phyloP scores from a whole-genome alignment of 305 asterid genomes.

The Solanum chacoense region DNA sequence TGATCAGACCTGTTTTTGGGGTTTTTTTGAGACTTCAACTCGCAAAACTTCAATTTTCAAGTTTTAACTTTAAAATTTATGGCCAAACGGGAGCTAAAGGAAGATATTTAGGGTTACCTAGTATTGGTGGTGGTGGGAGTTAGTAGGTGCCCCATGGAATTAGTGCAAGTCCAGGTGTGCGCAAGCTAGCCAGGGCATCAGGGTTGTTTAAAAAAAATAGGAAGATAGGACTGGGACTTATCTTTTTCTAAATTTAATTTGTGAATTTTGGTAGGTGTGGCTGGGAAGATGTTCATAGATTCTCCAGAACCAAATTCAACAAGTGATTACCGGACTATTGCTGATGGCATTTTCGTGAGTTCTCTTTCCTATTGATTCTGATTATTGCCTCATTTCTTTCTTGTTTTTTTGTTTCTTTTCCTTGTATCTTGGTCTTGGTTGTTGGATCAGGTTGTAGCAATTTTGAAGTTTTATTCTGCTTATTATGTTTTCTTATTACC shows the following conservation, averaged over 20 bases:
- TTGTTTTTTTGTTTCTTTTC: background rate
- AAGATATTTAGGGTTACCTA: background rate
- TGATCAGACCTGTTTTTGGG: background rate
- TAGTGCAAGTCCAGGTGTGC: background rate
- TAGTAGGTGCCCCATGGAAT: background rate
- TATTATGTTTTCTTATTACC: background rate
- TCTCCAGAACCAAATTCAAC: constrained; percentile 3
- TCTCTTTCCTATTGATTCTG: background rate
- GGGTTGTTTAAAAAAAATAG: background rate
- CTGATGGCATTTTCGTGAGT: constrained; percentile 19
- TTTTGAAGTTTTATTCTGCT: background rate
- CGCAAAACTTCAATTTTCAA: background rate
- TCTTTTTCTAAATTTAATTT: background rate
- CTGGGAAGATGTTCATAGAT: constrained; percentile 19
- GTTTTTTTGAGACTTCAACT: background rate
- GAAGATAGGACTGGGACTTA: background rate
- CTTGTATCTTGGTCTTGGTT: background rate
- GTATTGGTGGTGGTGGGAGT: background rate
- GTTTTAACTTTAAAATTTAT: background rate
- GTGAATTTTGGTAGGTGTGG: constrained; percentile 14
- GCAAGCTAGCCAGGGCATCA: background rate
- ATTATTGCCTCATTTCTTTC: background rate
- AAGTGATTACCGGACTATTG: background rate
- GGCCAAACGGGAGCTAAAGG: background rate
- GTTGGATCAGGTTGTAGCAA: background rate